Evolutionary conservation across 169 alveolate genomes (phyloP).

Genomic region (Cryptosporidium sp.): DNA sequence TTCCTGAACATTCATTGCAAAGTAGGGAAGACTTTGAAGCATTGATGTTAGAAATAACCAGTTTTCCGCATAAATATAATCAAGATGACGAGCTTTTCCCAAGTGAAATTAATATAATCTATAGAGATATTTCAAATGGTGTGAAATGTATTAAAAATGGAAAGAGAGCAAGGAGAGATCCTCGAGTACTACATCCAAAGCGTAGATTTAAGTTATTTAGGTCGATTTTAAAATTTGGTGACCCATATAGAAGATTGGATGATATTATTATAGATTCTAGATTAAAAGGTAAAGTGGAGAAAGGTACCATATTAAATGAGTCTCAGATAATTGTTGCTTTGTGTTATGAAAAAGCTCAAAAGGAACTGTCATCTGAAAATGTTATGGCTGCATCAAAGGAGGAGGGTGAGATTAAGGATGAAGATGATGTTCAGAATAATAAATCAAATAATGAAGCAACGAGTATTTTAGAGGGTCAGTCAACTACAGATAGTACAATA

Average conservation of each 20-base stretch:
- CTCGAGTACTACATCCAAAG: constrained; percentile 76
- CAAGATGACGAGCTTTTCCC: constrained; percentile 43
- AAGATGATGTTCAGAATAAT: neutral
- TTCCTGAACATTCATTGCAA: constrained; percentile 22
- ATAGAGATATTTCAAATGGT: constrained; percentile 39
- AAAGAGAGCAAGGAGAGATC: constrained; percentile 49
- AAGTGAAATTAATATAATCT: constrained; percentile 14
- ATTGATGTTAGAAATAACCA: constrained; percentile 41
- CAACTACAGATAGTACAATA: constrained; percentile 12
- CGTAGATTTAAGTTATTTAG: constrained; percentile 86
- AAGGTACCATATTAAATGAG: constrained; percentile 84
- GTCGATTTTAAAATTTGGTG: constrained; percentile 86
- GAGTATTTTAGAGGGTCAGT: neutral
- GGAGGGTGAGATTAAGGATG: constrained; percentile 24
- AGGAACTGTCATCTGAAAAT: neutral
- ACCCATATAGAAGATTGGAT: constrained; percentile 85
- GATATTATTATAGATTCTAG: constrained; percentile 86
- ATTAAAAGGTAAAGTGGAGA: constrained; percentile 81
- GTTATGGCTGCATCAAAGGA: neutral
- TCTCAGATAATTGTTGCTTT: constrained; percentile 75
- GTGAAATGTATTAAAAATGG: constrained; percentile 28
- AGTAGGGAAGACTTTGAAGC: constrained; percentile 56
- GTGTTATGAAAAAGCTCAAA: constrained; percentile 38
- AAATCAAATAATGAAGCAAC: neutral
- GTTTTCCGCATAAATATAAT: constrained; percentile 8